Percentiles rank a stretch among this genome's conserved stretches.
Conservation (phyloP, 495 filamentous ascomycete species). For the Penicillium argentinense region DNA sequence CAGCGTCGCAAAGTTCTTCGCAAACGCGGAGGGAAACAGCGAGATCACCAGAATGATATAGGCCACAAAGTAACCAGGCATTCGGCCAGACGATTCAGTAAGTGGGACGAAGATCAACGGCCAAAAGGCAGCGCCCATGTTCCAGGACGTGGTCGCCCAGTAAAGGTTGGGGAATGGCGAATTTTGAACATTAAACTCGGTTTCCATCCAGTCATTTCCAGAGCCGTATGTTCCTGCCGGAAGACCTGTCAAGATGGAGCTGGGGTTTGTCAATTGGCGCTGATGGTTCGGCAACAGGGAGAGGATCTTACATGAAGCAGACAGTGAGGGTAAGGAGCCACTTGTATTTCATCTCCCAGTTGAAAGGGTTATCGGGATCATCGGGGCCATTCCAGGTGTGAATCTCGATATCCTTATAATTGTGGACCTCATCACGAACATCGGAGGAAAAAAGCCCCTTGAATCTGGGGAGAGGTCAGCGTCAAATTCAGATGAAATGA, state of each 20-base stretch:
- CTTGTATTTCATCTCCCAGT: slow-evolving; percentile 29
- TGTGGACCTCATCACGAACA: background rate
- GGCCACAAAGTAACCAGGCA: slow-evolving; percentile 48
- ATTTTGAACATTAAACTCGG: slow-evolving; percentile 43
- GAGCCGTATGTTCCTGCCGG: slow-evolving; percentile 43
- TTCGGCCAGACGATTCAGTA: slow-evolving; percentile 51
- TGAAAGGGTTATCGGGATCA: slow-evolving; percentile 34
- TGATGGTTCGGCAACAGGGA: background rate
- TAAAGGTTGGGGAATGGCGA: slow-evolving; percentile 41
- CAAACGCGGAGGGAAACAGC: slow-evolving; percentile 50
- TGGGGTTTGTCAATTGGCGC: too few species aligned
- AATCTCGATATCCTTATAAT: slow-evolving; percentile 24
- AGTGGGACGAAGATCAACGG: slow-evolving; percentile 53
- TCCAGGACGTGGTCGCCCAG: slow-evolving; percentile 54
- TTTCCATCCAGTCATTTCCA: slow-evolving; percentile 38
- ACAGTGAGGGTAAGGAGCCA: slow-evolving; percentile 42
- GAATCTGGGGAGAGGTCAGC: background rate
- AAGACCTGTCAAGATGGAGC: slow-evolving; percentile 43
- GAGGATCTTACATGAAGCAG: slow-evolving; percentile 36
- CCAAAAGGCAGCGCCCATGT: slow-evolving; percentile 52
- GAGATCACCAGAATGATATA: slow-evolving; percentile 50
- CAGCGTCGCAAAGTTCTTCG: slow-evolving; percentile 52
- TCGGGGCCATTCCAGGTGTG: slow-evolving; percentile 34
- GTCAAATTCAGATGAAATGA: background rate
- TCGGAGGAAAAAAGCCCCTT: slow-evolving; percentile 1